phyloP scores from a whole-genome alignment of 257 asterid genomes.

The Przewalskia tangutica region DNA sequence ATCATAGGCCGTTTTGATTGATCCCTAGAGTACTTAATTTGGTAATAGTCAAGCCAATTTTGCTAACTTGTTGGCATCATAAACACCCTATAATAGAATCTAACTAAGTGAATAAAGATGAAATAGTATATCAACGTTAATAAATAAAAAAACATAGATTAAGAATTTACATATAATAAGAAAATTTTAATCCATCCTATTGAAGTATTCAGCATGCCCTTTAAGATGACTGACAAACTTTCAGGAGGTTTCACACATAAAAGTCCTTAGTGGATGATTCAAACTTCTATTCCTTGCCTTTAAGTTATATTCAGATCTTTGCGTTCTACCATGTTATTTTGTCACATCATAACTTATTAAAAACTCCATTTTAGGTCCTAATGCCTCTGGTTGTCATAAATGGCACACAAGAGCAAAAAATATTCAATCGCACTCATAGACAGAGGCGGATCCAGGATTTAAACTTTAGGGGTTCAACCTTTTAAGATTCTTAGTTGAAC shows the following conservation, averaged over 20 bases:
- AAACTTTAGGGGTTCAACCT: too few species aligned
- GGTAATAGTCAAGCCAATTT: conserved; percentile 93
- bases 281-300: neutral
- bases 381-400: neutral
- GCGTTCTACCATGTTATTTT: neutral
- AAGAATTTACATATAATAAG: neutral
- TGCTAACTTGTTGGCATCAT: conserved; percentile 84
- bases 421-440: neutral
- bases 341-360: neutral
- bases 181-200: neutral
- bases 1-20: conserved; percentile 52
- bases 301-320: neutral
- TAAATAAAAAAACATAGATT: neutral
- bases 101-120: conserved; percentile 7
- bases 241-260: neutral
- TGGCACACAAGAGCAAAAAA: neutral
- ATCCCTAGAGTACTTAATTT: conserved; percentile 68
- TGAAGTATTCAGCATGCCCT: neutral
- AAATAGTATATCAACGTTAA: neutral
- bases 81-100: conserved; percentile 42
- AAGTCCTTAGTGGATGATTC: neutral
- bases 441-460: too few species aligned
- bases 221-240: neutral
- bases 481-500: too few species aligned
- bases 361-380: neutral